A percentile compares a stretch with the other conserved stretches of the same genome.
phyloP scores from a whole-genome alignment of 2,329 filamentous ascomycete genomes.

The Neofusicoccum sp. region DNA sequence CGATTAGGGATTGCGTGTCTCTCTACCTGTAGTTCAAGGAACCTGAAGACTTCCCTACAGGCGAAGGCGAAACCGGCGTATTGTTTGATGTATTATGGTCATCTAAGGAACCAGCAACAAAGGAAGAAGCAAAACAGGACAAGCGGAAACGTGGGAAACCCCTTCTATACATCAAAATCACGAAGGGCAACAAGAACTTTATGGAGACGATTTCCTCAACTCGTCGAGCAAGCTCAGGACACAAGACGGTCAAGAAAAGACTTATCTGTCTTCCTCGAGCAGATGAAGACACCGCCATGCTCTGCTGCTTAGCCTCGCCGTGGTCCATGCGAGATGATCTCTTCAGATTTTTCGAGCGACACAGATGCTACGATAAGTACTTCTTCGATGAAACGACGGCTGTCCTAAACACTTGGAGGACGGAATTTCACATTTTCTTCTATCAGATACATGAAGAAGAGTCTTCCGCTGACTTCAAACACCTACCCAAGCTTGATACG shows the following conservation, averaged over 20 bases:
- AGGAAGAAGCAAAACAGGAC: too few species aligned
- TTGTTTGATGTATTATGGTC: too few species aligned
- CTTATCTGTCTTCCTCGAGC: background rate
- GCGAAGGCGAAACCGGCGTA: too few species aligned
- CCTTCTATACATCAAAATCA: too few species aligned
- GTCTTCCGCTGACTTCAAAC: background rate
- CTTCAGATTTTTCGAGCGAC: conserved; percentile 28
- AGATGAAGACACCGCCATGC: conserved; percentile 1
- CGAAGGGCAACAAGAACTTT: background rate
- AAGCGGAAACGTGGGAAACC: too few species aligned
- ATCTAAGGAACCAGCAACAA: too few species aligned
- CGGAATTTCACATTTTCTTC: conserved; percentile 35
- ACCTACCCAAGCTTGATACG: background rate
- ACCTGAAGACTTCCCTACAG: too few species aligned
- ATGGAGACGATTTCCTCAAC: background rate
- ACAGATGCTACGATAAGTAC: conserved; percentile 25
- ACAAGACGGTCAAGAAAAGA: background rate
- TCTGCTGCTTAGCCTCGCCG: conserved; percentile 24
- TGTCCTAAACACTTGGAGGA: conserved; percentile 33
- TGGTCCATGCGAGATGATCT: conserved; percentile 22
- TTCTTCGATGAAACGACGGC: conserved; percentile 31
- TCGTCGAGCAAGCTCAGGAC: background rate
- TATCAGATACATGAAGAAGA: conserved; percentile 22
- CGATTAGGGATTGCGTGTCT: too few species aligned
- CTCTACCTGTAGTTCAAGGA: too few species aligned